Evolutionary conservation across 805 yeast species (phyloP).

Genomic region (Starmerella potacharoeniae): DNA sequence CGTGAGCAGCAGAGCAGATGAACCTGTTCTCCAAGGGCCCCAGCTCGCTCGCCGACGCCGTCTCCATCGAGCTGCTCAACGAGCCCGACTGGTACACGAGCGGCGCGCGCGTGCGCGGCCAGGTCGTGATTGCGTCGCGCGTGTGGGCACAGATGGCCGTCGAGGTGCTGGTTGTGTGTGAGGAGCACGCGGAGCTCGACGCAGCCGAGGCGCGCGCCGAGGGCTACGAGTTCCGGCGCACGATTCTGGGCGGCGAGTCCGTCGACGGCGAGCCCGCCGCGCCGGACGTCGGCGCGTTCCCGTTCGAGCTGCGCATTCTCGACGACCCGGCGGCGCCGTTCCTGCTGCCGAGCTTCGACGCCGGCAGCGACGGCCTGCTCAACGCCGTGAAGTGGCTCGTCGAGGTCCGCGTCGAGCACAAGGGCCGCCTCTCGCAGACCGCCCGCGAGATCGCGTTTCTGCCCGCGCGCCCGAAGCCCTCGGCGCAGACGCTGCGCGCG

Average conservation of each 20-base stretch:
- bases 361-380: not conserved
- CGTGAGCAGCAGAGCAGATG: not conserved
- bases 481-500: not conserved
- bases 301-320: conserved; percentile 10
- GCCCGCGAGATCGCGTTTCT: conserved; percentile 9
- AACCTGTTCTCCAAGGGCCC: conserved; percentile 2
- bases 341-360: conserved; percentile 15
- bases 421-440: not conserved
- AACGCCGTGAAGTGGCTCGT: conserved; percentile 11
- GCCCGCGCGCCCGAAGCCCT: conserved; percentile 6
- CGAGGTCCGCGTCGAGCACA: conserved; percentile 6
- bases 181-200: conserved; percentile 13
- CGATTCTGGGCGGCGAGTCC: conserved; percentile 10
- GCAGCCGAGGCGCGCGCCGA: not conserved
- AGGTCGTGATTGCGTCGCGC: not conserved
- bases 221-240: conserved; percentile 5
- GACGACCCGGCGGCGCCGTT: conserved; percentile 9
- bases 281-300: conserved; percentile 7
- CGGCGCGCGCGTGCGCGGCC: conserved; percentile 12
- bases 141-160: conserved; percentile 9
- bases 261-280: conserved; percentile 8
- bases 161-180: conserved; percentile 11
- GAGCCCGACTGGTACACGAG: conserved; percentile 11
- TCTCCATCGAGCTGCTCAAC: conserved; percentile 6
- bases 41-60: not conserved